Conservation (phyloP, 1,139 yeast species). For the Suhomyces guaymorum region DNA sequence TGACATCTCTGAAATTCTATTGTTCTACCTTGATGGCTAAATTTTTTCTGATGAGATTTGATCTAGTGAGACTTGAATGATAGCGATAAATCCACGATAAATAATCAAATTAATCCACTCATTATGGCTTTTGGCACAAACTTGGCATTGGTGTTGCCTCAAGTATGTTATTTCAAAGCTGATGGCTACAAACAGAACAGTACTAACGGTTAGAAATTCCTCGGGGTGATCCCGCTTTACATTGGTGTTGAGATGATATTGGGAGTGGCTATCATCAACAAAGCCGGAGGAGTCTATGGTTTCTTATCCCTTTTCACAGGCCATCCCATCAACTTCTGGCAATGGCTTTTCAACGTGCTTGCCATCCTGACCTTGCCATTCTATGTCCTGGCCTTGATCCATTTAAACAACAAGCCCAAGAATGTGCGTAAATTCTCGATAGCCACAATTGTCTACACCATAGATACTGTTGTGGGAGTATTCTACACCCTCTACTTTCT, state of each 20-base stretch:
- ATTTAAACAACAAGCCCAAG: constrained; percentile 31
- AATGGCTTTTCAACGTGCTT: constrained; percentile 76
- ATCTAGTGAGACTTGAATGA: no score
- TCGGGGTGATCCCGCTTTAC: constrained; percentile 70
- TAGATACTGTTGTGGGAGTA: constrained; percentile 68
- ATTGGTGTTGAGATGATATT: constrained; percentile 84
- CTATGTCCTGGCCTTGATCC: constrained; percentile 60
- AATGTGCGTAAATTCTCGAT: constrained; percentile 53
- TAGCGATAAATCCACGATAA: no score
- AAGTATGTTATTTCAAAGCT: constrained; percentile 21
- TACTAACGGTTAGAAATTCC: constrained; percentile 42
- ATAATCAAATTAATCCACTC: no score
- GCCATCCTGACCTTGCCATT: constrained; percentile 67
- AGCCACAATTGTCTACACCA: constrained; percentile 60
- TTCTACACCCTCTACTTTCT: constrained; percentile 75
- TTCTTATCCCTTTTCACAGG: constrained; percentile 84
- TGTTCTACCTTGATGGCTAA: neutral
- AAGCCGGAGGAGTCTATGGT: constrained; percentile 89
- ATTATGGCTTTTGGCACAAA: constrained; percentile 18
- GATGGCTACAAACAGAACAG: neutral
- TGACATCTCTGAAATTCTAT: constrained; percentile 7
- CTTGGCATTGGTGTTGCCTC: constrained; percentile 25
- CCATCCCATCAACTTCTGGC: constrained; percentile 79
- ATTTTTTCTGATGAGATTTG: constrained; percentile 11
- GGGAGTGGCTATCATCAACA: constrained; percentile 80